Base-by-base conservation (phyloP, 495 filamentous ascomycete species). In the Penicillium desertorum region DNA sequence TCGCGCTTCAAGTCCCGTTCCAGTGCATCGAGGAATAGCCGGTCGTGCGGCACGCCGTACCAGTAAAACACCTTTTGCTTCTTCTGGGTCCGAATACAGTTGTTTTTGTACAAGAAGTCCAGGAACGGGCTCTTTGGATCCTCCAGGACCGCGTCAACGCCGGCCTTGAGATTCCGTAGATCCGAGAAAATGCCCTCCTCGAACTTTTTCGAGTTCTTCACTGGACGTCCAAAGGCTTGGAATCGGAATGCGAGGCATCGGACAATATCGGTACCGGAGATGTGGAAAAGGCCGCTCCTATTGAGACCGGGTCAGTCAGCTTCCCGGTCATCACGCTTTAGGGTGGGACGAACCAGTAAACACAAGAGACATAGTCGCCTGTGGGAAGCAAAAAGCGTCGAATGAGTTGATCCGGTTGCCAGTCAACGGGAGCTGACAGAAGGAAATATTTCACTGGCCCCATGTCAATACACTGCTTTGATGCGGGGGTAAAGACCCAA, bases 11-110 rank as follows among this genome's bases (percentile, higher is more conserved):
- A 73, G 69, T 98, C 94, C 56, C 94, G 87, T 78, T 98, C 94
- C 70, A 98, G 79, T 44, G 94, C 94, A 79, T 98, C 94, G 54
- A 98, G 86, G 76, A 98, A 98, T 39, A 98, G 85, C 34, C 94
- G 85, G 77, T 98, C 94, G 72, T 98, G 94, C 7, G 94, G 94
- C 52, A 98, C 94, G 76, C 92, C 96, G 74, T 98, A 98, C 94
- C 94, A 98, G 76, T 97, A 98, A 66, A 98, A 98, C 62, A 98
- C 94, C 80, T 98, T 98, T 69, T 98, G 94, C 83, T 98, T 98
- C 85, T 98, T 98, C 75, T 98, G 94, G 25, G 94, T 98, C 61
- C 94, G 85, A 65, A 98, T 98, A 83, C 94, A 98, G 75, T 98
- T 98, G 81, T 98, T 98, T 83, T 98, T 98, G 81, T 98, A 98